Evolutionary conservation across 2,329 filamentous ascomycete genomes (phyloP), one percentile per base, ranked within the genome.

Genomic region (Paecilomyces sp.): DNA sequence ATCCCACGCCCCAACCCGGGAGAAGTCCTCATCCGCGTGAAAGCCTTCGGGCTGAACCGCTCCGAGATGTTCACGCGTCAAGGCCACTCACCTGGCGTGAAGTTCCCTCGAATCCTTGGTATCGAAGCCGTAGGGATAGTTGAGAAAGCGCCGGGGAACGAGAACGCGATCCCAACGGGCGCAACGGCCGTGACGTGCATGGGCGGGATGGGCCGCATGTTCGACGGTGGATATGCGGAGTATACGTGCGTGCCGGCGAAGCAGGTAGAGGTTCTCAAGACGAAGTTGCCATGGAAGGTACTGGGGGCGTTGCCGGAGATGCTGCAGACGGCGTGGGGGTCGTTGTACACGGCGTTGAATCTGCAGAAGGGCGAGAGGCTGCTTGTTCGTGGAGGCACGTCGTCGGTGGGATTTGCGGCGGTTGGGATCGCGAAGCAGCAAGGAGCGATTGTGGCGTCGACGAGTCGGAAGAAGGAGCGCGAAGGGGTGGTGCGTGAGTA

Each of bases 141-240:
- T 2, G 77, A 71, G 15, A 63, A 67, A n/a, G 73, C 72, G 18
- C 71, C 74, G 1, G 65, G 65, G 18, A 47, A 22, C 13, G 41
- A 47, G 15, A n/a, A 60, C 60, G 2, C 68, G 72, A 30, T 77
- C 81, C 59, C 61, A 13, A 60, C 69, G 51, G 80, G 79, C 1
- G 69, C 72, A 11, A 69, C 74, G 15, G 78, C 82, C 1, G 77
- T 77, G 1, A 81, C 79, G 2, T 76, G 74, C 15, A 80, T 82
- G 78, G 80, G 80, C 6, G 80, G 79, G 0, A 74, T 83, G 68
- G 79, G 80, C 0, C 65, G 79, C 6, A 66, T 68, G 15, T 79
- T 80, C 57, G 76, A 81, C 62, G 80, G 80, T 8, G 78, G 77
- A 0, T 82, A 82, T 62, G 79, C 79, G 3, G 78, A 83, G 66